Base-by-base conservation (phyloP, 73 alveolate species). In the Blepharisma stoltei region DNA sequence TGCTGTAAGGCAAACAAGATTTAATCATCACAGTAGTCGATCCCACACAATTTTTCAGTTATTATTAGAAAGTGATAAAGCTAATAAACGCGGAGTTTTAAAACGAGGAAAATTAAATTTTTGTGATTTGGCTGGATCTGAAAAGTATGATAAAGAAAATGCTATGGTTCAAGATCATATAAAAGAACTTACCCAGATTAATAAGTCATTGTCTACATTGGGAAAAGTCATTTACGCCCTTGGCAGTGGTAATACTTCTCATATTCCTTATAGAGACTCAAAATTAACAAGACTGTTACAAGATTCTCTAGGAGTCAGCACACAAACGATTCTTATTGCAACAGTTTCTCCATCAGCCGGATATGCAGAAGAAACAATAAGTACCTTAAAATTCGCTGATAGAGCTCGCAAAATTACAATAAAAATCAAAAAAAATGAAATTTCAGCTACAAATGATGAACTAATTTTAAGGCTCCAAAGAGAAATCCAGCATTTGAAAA, bases 111-210 rank as follows among this genome's bases (percentile, higher is more conserved):
- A 92, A 73, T 78, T 93, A 45, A 93, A 91, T 82, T 70, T 93
- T 18, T 92, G 97, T 46, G 98, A 93, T 80, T 76, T 93, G 23
- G 98, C 98, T 67, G 98, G 98, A 46, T 84, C 95, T 48, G 98
- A 93, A 82, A 93, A 93, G 77, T 82, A 88, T 37, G 83, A 90
- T 77, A 91, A 88, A 88, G 92, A 87, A 43, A 94, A 94, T 18
- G 88, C 66, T 7, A 81, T 92, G 90, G 78, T 78, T 25, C 77
- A 78, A 6, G 83, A 80, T n/a, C 95, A 94, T 54, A 54, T 94
- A 54, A 76, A 71, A 46, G 98, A 94, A 79, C 83, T 94, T 37
- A 92, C 84, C 70, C 83, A 86, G 47, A 94, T 94, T 38, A 94
- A 94, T 70, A 44, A 79, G 54, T 94, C 98, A 1, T 78, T 94